Base-by-base conservation (phyloP, 2,329 filamentous ascomycete species). In the Cladophialophora bantiana region DNA sequence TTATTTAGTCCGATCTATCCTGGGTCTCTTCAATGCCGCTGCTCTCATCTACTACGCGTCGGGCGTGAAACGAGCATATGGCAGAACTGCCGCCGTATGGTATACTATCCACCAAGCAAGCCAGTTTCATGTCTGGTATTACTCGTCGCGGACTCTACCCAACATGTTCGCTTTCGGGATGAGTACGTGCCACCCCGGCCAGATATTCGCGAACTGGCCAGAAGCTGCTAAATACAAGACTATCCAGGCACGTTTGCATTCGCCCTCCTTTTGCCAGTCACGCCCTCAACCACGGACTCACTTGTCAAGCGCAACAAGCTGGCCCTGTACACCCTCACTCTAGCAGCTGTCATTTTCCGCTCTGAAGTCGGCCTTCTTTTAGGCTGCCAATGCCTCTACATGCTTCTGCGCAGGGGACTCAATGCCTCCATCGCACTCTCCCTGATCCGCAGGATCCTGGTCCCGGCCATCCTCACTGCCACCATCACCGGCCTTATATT, bases 91-190 rank as follows among this genome's bases (percentile, higher is more conserved):
- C 3, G 90, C 88, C 4, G 83, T 88, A 63, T 98, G 94, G 93
- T 99, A 91, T 81, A 80, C 90, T 3, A 68, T 92, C 45, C 83
- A 98, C 62, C 90, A 93, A 75, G 86, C 87, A 1, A 90, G 88
- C 77, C 94, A 98, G 78, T 99, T 99, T 75, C 95, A 99, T 79
- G 81, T 96, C 68, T 85, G 95, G 68, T 99, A 93, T 79, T 99
- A 99, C 81, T 90, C 94, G 13, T 95, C 93, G 15, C 86, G 95
- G 68, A 95, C 93, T 2, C 81, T 99, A 71, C 95, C 95, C 1
- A 99, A 99, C 77, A 97, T 96, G 90, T 96, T 97, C 79, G 94
- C 95, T 20, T 95, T 98, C 81, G 87, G 88, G 9, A 81, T 97
- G 66, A 92, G 90, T 94, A 83, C 79, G 89, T 84, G 40, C 34